Conservation (phyloP, 73 alveolate genomes). For the Stentor coeruleus region DNA sequence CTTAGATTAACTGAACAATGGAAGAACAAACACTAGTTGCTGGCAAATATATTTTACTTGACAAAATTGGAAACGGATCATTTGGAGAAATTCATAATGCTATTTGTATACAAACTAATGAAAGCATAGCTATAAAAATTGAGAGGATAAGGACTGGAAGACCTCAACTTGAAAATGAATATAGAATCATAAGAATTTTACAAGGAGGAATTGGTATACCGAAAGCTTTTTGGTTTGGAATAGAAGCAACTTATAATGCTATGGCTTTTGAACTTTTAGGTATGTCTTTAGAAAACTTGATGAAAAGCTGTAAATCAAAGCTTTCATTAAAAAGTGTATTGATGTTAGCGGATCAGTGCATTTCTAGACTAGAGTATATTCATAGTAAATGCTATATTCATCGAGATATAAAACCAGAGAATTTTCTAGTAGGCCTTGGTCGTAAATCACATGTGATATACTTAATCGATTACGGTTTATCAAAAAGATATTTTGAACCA, state of each 20-base stretch:
- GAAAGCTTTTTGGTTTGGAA: conserved; percentile 47
- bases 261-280: conserved; percentile 62
- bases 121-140: conserved; percentile 61
- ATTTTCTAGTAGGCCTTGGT: conserved; percentile 64
- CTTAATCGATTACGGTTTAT: conserved; percentile 64
- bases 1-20: too few species aligned
- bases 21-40: conserved; percentile 31
- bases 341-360: conserved; percentile 63
- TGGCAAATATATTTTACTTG: conserved; percentile 48
- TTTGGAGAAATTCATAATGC: conserved; percentile 61
- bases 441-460: conserved; percentile 45
- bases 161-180: neutral
- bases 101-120: conserved; percentile 45
- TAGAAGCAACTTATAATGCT: conserved; percentile 61
- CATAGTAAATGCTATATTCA: conserved; percentile 64
- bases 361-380: conserved; percentile 50
- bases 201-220: conserved; percentile 57
- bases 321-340: conserved; percentile 67
- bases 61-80: conserved; percentile 67
- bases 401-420: conserved; percentile 81
- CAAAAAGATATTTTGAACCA: conserved; percentile 58
- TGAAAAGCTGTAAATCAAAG: conserved; percentile 44
- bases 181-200: neutral
- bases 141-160: conserved; percentile 6
- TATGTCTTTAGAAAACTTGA: conserved; percentile 62